Conservation (phyloP, 345 rosid species). For the Populus ilicifolia region DNA sequence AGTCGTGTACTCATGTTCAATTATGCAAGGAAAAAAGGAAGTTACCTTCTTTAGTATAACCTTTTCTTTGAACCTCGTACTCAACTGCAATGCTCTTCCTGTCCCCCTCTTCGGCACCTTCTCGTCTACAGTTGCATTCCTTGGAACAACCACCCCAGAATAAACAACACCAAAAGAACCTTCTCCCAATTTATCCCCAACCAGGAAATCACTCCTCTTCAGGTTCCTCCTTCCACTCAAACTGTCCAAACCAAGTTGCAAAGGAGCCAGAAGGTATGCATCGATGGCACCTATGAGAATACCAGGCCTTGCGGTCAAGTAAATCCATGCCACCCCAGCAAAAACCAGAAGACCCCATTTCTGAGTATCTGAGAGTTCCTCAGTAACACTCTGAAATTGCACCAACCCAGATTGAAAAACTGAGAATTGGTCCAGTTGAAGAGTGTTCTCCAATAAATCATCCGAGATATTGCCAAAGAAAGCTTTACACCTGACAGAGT, state of each 20-base stretch:
- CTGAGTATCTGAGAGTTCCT: conserved; percentile 49
- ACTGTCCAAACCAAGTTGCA: conserved; percentile 65
- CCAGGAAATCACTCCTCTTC: conserved; percentile 63
- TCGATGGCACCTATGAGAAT: conserved; percentile 88
- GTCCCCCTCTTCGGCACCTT: conserved; percentile 40
- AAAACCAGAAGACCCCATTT: conserved; percentile 55
- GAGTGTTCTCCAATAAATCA: conserved; percentile 21
- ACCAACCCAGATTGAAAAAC: conserved; percentile 39
- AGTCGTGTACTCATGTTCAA: background rate
- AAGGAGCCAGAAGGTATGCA: conserved; percentile 76
- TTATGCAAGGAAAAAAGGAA: background rate
- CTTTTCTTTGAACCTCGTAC: conserved; percentile 55
- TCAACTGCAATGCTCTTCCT: conserved; percentile 34
- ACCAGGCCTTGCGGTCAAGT: conserved; percentile 91
- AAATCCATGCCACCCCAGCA: conserved; percentile 65
- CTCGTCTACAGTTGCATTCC: conserved; percentile 44
- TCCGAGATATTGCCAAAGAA: conserved; percentile 40
- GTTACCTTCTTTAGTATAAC: conserved; percentile 80
- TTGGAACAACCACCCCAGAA: conserved; percentile 70
- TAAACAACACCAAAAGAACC: conserved; percentile 93
- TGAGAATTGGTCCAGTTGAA: conserved; percentile 37
- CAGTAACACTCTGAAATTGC: conserved; percentile 42
- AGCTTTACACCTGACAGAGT: conserved; percentile 44
- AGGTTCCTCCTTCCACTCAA: conserved; percentile 68
- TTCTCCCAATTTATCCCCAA: conserved; percentile 80